Base-by-base conservation (phyloP, 192 early-diverging fungal species). In the Linnemannia exigua region DNA sequence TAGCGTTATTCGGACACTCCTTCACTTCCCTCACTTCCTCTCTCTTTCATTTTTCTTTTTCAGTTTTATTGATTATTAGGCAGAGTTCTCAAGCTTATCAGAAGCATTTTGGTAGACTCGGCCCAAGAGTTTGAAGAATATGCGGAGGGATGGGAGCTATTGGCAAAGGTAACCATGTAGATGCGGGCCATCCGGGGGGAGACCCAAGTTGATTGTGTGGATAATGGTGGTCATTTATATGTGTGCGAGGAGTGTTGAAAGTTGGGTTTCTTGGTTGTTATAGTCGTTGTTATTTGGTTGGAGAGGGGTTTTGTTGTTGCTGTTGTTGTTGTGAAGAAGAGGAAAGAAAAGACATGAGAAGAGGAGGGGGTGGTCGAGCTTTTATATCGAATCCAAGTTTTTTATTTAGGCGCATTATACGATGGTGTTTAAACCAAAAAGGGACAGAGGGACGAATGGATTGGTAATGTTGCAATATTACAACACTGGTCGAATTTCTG, bases 81-180 rank as follows among this genome's bases (percentile, higher is more conserved):
- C 78, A 50, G 73, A 63, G 11, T 80, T 47, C 78, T 86, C 79
- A 37, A 86, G 70, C 36, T 86, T 79, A 47, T 86, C 84, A 28
- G 84, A 74, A 17, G 70, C 33, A 2, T 67, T 72, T 86, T 86
- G 77, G 77, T 77, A 36, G 67, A 73, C 19, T 86, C 84, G 75
- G 79, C 41, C 84, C 84, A 86, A 47, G 84, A 33, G 50, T 78
- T 86, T 33, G 84, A 86, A 11, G 84, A 86, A 70, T 86, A 86
- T 31, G 84, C 84, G 5, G 77, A 79, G 28, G 84, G 79, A 52
- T 86, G 84, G 5, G 82, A 71, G 75, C 46, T 76, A 22, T 76
- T 86, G 84, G 58, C 78, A 80, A 86, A 86, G 58, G 84, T 78
- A 2, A 86, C 84, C 48, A 86, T 36, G 68, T 78, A 78, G 72